Percentiles rank a stretch among this genome's conserved stretches.
Conservation (phyloP, 495 filamentous ascomycete species). For the Xylaria bambusicola region DNA sequence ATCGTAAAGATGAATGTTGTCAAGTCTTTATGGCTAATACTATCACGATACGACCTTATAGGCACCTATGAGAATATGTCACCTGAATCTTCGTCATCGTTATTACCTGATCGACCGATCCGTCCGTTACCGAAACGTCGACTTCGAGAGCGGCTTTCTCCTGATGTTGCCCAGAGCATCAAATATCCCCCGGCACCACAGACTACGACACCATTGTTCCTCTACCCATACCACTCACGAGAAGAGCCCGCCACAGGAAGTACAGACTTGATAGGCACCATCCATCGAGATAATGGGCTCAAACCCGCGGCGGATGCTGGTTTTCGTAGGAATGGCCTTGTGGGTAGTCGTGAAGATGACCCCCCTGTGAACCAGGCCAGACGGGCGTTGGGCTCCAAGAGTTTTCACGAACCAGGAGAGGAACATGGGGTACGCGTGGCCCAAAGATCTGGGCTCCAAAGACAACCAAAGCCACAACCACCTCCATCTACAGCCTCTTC, state of each 20-base stretch:
- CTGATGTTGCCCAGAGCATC: constrained; percentile 80
- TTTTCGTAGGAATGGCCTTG: constrained; percentile 32
- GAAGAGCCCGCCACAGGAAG: constrained; percentile 36
- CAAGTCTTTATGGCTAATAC: constrained; percentile 35
- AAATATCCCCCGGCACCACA: constrained; percentile 74
- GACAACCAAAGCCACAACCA: constrained; percentile 46
- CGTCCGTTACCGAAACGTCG: constrained; percentile 87
- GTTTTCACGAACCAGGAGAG: constrained; percentile 27
- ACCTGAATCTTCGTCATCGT: constrained; percentile 70
- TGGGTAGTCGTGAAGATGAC: constrained; percentile 43
- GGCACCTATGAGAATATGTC: constrained; percentile 48
- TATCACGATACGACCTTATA: constrained; percentile 24
- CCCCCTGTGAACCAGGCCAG: constrained; percentile 31
- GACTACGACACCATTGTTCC: constrained; percentile 70
- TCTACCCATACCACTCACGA: constrained; percentile 62
- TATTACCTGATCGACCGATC: constrained; percentile 88
- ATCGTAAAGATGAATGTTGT: constrained; percentile 28
- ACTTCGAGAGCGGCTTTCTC: constrained; percentile 79
- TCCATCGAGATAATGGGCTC: constrained; percentile 34
- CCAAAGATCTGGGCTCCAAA: constrained; percentile 33
- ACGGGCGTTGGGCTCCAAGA: constrained; percentile 27
- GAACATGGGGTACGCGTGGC: constrained; percentile 30
- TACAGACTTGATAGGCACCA: constrained; percentile 21
- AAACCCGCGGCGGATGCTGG: constrained; percentile 32
- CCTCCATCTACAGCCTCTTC: constrained; percentile 56